Percentiles rank a stretch among this genome's conserved stretches.
These are phyloP conservation scores for Aureobasidium namibiae DNA, from an alignment of 2,329 filamentous ascomycete genomes.

Conservation along the genomic window DNA sequence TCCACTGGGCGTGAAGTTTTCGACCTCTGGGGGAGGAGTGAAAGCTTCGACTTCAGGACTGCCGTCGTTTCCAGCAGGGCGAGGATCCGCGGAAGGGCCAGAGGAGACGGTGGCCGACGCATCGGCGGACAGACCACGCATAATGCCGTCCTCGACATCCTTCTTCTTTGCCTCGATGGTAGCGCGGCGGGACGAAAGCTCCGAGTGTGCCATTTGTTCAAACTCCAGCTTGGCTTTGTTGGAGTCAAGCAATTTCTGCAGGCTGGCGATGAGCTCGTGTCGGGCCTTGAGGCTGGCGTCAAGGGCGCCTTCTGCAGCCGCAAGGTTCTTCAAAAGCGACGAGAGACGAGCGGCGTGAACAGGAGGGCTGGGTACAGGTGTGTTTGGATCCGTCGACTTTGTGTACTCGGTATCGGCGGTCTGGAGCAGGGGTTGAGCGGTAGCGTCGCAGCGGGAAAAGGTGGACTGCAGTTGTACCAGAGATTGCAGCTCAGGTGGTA, in stretches of 20 bases:
- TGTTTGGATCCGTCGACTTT: constrained; percentile 67
- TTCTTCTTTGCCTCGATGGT: constrained; percentile 75
- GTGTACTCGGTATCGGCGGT: constrained; percentile 75
- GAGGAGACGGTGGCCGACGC: constrained; percentile 14
- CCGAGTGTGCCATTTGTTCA: constrained; percentile 59
- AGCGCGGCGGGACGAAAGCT: constrained; percentile 57
- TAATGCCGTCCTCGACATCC: constrained; percentile 84
- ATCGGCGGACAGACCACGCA: constrained; percentile 61
- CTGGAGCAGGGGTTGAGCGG: constrained; percentile 58
- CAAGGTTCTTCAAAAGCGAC: constrained; percentile 80
- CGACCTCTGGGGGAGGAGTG: constrained; percentile 71
- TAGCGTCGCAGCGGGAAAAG: constrained; percentile 62
- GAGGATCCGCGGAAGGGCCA: constrained; percentile 18
- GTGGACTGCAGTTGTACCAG: constrained; percentile 67
- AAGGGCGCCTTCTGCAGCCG: constrained; percentile 80
- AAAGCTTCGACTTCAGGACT: constrained; percentile 33
- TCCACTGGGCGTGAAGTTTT: constrained; percentile 77
- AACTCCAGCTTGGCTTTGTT: constrained; percentile 61
- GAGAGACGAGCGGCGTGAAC: constrained; percentile 87
- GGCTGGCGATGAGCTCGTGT: constrained; percentile 63
- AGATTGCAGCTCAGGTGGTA: constrained; percentile 69
- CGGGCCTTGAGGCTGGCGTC: constrained; percentile 84
- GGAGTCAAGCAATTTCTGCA: constrained; percentile 73
- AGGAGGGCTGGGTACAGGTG: constrained; percentile 66
- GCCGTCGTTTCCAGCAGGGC: constrained; percentile 16